Evolutionary conservation across 73 alveolate genomes (phyloP), one percentile per base, ranked within the genome.

Genomic region (Paramecium biaurelia): DNA sequence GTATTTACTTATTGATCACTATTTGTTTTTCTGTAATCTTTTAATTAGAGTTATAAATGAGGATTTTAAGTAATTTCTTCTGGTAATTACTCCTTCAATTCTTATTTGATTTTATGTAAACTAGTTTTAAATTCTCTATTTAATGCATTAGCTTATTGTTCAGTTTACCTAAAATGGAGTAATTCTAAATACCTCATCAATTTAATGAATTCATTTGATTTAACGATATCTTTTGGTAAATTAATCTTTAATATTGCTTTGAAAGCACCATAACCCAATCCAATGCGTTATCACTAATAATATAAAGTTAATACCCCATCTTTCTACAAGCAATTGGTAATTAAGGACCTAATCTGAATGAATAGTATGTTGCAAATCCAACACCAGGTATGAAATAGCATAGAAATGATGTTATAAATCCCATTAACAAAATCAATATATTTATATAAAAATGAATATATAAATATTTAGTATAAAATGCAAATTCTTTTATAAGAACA

Each of bases 61-160:
- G 90, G 90, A 47, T 79, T 79, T 12, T 42, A 37, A 4, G 47
- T 79, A 9, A 79, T 38, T 79, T 79, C 90, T 42, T 79, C 90
- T 23, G 90, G 90, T 10, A 79, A 20, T 43, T 41, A 79, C 18
- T 79, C 45, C 15, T 45, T 41, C 14, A 79, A 24, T 24, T 79
- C 90, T 42, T 79, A 41, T 42, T 79, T 79, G 45, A 79, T 43
- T 45, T 79, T 79, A 41, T 41, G 56, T 14, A 79, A 41, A 79
- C 90, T 79, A 9, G 70, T 38, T 79, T 47, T 79, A 10, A 79
- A 45, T 79, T 79, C 90, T 43, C 90, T 79, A 21, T 79, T 43
- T 42, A 79, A 79, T 79, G 90, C 90, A 79, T 79, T 79, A 0
- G 90, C 90, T 79, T 79, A 79, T 79, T 79, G 12, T 79, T 79